A percentile compares a stretch with the other conserved stretches of the same genome.
Conservation (phyloP, 2,329 filamentous ascomycete species). For the Botryotinia globosa region DNA sequence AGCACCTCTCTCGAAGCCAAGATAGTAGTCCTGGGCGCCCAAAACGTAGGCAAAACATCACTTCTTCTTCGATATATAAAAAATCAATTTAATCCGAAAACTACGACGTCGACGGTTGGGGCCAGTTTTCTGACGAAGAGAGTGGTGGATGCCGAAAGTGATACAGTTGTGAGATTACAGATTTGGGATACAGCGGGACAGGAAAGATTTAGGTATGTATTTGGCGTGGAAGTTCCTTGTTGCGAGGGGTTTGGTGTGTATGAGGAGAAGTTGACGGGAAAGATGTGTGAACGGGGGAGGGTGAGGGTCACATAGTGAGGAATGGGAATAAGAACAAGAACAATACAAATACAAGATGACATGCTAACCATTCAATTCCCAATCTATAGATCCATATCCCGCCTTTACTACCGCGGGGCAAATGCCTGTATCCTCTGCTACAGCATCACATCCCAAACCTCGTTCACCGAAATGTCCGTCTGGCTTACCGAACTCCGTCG, state of each 20-base stretch:
- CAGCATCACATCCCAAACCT: constrained; percentile 81
- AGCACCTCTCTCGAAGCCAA: constrained; percentile 66
- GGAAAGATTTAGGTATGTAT: constrained; percentile 71
- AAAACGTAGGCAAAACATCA: constrained; percentile 77
- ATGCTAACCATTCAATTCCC: background rate
- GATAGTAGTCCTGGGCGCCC: constrained; percentile 76
- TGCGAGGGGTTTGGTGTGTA: too few relatives aligned
- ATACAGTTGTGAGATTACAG: constrained; percentile 84
- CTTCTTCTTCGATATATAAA: constrained; percentile 66
- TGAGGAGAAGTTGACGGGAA: background rate
- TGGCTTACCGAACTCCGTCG: constrained; percentile 84
- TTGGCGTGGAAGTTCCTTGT: background rate
- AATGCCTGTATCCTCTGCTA: constrained; percentile 94
- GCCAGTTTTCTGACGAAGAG: constrained; percentile 78
- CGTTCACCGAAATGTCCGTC: constrained; percentile 86
- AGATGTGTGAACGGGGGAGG: background rate
- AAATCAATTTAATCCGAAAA: constrained; percentile 37
- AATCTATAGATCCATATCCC: constrained; percentile 66
- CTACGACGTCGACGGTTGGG: constrained; percentile 64
- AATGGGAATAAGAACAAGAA: background rate
- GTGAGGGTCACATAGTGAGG: background rate
- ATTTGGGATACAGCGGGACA: constrained; percentile 98
- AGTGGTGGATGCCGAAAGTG: constrained; percentile 77
- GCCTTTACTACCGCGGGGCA: constrained; percentile 93
- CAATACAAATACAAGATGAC: background rate